A percentile compares a stretch with the other conserved stretches of the same genome.
phyloP scores from a whole-genome alignment of 2,329 filamentous ascomycete genomes.

The Coleophoma cylindrospora region DNA sequence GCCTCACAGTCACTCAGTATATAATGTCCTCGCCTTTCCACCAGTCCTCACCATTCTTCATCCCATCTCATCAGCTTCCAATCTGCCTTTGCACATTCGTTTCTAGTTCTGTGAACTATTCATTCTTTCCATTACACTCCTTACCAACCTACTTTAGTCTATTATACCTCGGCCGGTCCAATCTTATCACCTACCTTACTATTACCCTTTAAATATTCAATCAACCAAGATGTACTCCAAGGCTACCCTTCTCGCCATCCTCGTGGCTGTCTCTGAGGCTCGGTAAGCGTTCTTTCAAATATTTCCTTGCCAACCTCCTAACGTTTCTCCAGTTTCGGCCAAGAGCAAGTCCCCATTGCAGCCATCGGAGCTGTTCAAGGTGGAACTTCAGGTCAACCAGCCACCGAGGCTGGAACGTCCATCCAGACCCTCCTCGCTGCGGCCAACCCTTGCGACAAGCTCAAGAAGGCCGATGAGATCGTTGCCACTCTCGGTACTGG shows the following conservation, averaged over 20 bases:
- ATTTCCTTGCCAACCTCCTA: not conserved
- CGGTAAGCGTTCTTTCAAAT: slow-evolving; percentile 13
- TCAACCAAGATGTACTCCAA: slow-evolving; percentile 19
- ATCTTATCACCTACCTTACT: slow-evolving; percentile 9
- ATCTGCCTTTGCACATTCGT: not conserved
- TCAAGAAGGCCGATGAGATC: slow-evolving; percentile 60
- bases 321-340: slow-evolving; percentile 44
- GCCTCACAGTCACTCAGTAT: not conserved
- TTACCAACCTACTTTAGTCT: not conserved
- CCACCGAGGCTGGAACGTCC: slow-evolving; percentile 57
- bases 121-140: slow-evolving; percentile 1
- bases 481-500: slow-evolving; percentile 55
- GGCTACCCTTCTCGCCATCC: slow-evolving; percentile 15
- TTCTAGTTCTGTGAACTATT: not conserved
- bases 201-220: slow-evolving; percentile 5
- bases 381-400: slow-evolving; percentile 54
- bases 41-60: not conserved
- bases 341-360: slow-evolving; percentile 52
- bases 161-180: slow-evolving; percentile 12
- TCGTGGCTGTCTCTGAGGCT: slow-evolving; percentile 22
- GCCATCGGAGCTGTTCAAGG: slow-evolving; percentile 46
- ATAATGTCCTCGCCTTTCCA: not conserved
- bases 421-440: slow-evolving; percentile 59
- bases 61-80: not conserved
- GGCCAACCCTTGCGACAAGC: slow-evolving; percentile 63